phyloP scores from a whole-genome alignment of 2,329 filamentous ascomycete species.

The Alternaria viburni region DNA sequence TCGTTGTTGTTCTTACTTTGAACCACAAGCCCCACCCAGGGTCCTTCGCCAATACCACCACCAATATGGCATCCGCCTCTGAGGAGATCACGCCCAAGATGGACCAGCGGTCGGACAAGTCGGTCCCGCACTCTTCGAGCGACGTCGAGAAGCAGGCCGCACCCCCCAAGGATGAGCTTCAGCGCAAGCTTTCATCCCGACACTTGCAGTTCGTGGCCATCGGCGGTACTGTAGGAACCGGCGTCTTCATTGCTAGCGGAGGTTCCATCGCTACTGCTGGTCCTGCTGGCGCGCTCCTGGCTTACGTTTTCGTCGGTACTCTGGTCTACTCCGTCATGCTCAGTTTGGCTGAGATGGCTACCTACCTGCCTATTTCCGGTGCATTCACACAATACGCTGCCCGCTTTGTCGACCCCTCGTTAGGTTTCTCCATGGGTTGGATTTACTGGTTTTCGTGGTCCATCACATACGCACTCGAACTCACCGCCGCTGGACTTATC shows the following conservation, averaged over 20 bases:
- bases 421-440: constrained; percentile 82
- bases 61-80: constrained; percentile 31
- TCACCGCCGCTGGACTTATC: constrained; percentile 74
- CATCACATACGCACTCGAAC: constrained; percentile 74
- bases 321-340: constrained; percentile 78
- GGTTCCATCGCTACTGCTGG: constrained; percentile 56
- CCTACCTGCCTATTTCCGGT: constrained; percentile 77
- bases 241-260: constrained; percentile 61
- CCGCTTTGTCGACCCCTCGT: constrained; percentile 74
- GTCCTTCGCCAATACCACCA: constrained; percentile 9
- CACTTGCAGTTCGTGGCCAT: constrained; percentile 51
- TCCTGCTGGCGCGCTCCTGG: constrained; percentile 56
- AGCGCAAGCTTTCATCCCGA: constrained; percentile 46
- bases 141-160: constrained; percentile 47
- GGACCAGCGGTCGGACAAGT: constrained; percentile 41
- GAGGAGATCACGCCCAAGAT: constrained; percentile 36
- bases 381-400: constrained; percentile 78
- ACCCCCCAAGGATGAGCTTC: constrained; percentile 33
- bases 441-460: constrained; percentile 83
- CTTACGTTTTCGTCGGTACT: constrained; percentile 63
- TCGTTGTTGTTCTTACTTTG: constrained; percentile 7
- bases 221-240: constrained; percentile 58
- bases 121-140: constrained; percentile 32
- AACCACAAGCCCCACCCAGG: constrained; percentile 17
- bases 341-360: constrained; percentile 71